Evolutionary conservation across 331 rosid genomes (phyloP).

Genomic region (Pyrus hybrid): DNA sequence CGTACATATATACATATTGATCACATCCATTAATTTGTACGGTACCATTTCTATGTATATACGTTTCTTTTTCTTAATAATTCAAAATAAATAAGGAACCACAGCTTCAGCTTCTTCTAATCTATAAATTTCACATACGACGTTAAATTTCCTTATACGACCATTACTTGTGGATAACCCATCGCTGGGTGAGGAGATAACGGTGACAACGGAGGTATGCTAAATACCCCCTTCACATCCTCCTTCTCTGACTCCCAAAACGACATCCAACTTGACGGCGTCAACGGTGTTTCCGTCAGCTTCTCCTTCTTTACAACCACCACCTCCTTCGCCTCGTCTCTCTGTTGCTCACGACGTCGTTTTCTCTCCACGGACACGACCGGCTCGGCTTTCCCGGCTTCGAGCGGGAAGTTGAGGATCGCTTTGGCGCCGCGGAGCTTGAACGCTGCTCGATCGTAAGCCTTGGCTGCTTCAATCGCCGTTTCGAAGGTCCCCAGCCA

Average conservation of each 20-base stretch:
- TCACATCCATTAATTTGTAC: too few species aligned
- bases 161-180: conserved; percentile 60
- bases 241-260: conserved; percentile 33
- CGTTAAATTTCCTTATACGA: conserved; percentile 23
- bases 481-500: conserved; percentile 87
- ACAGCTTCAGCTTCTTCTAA: background rate
- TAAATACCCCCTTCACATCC: conserved; percentile 33
- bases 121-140: background rate
- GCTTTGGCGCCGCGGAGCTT: conserved; percentile 81
- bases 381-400: conserved; percentile 24
- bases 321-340: conserved; percentile 13
- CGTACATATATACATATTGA: background rate
- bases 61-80: too few species aligned
- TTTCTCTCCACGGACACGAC: conserved; percentile 22
- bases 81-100: too few species aligned
- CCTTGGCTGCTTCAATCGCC: conserved; percentile 88
- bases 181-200: conserved; percentile 58
- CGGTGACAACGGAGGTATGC: conserved; percentile 72
- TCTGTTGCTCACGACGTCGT: conserved; percentile 37
- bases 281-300: conserved; percentile 30
- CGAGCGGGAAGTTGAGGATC: conserved; percentile 77
- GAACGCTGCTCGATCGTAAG: conserved; percentile 87
- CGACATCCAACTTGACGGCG: conserved; percentile 72
- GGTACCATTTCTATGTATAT: too few species aligned
- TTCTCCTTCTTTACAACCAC: conserved; percentile 46